These are phyloP conservation scores for Skeletonema grethae DNA, from an alignment of 108 stramenopile species.

Conservation along the genomic window DNA sequence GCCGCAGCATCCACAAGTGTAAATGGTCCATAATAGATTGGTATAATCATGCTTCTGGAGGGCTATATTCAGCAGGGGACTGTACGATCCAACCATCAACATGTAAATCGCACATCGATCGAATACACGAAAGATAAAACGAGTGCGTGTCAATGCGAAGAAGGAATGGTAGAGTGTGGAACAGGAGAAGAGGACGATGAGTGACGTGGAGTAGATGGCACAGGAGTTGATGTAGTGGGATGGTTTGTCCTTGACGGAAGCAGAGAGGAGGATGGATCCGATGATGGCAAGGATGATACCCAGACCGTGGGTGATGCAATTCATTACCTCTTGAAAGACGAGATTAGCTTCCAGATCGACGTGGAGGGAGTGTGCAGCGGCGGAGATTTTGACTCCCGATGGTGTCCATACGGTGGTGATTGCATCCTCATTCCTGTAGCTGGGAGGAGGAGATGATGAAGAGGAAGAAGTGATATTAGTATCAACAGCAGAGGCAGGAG, in stretches of 20 bases:
- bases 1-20: conserved; percentile 74
- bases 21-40: conserved; percentile 76
- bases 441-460: not conserved
- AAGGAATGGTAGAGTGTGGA: conserved; percentile 90
- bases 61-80: conserved; percentile 86
- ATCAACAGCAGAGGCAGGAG: not conserved
- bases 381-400: conserved; percentile 1
- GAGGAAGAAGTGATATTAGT: not conserved
- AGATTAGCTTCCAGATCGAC: conserved; percentile 79
- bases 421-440: not conserved
- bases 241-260: conserved; percentile 37
- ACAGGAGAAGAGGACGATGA: conserved; percentile 85
- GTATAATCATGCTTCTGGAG: conserved; percentile 62
- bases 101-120: conserved; percentile 97
- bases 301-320: conserved; percentile 91
- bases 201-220: conserved; percentile 73
- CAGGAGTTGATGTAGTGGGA: conserved; percentile 51
- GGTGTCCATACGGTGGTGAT: conserved; percentile 3
- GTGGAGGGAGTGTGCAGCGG: not conserved
- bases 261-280: conserved; percentile 69
- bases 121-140: conserved; percentile 69
- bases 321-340: conserved; percentile 85
- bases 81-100: conserved; percentile 95
- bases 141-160: conserved; percentile 69
- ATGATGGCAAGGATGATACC: conserved; percentile 81